Evolutionary conservation across 1,139 yeast species (phyloP), one percentile per base, ranked within the genome.

Genomic region (Kodamaea derodonti): DNA sequence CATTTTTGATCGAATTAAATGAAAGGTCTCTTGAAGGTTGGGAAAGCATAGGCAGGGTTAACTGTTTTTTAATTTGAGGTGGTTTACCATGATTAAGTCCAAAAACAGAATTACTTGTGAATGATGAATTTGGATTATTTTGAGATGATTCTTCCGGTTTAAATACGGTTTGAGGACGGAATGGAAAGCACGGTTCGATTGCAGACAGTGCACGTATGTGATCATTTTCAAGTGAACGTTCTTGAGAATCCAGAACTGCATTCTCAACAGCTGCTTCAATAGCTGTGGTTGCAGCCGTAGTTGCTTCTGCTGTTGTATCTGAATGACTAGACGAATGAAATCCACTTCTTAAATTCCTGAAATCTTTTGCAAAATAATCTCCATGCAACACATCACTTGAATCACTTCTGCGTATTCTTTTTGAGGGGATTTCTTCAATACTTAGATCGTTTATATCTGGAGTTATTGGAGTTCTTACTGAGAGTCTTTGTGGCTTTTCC

Each of bases 1-100:
- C 50, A 14, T 37, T 37, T 32, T 50, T 51, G 30, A 51, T 41
- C 9, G 49, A 33, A 18, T 43, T 48, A 25, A 46, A 41, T 2
- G 47, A 34, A 13, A 46, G 37, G 17, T 45, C 46, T 20, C 26
- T 31, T n/a, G 34, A 24, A 11, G 37, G 35, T 13, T 40, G 33
- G 2, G 45, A 29, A 18, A 44, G 31, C 2, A 32, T n/a, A 1
- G 56, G 52, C 9, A 45, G 39, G 6, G 56, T 52, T 13, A 36
- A 29, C 29, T 47, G 56, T 26, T 49, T 49, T 23, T 37, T 39
- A 31, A 30, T 29, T 10, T 25, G 30, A 15, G 33, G 42, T 8
- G 35, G 42, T 5, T 24, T 18, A 18, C 22, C 22, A 18, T 18
- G 22, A 9, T 6, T 7, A 7, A 18, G 9, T 7, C 22, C 22